phyloP scores from a whole-genome alignment of 2,329 filamentous ascomycete genomes.

The Erysiphe neolycopersici region DNA sequence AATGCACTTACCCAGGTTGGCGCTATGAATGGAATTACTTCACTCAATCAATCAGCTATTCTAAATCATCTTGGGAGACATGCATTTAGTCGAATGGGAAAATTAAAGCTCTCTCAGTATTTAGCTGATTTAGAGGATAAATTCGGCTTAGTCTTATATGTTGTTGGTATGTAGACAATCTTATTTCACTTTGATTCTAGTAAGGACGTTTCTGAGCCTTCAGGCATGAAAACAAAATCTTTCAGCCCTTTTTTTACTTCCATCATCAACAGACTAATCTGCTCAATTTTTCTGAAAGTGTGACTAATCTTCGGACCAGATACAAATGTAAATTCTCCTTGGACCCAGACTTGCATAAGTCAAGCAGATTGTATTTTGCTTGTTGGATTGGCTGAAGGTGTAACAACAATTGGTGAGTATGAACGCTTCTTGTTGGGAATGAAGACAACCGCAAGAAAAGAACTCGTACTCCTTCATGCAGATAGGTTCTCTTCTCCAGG shows the following conservation, averaged over 20 bases:
- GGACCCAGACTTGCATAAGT: conserved; percentile 93
- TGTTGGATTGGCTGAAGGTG: conserved; percentile 73
- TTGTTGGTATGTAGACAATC: conserved; percentile 36
- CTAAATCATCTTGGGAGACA: conserved; percentile 85
- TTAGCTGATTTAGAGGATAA: conserved; percentile 92
- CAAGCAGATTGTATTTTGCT: conserved; percentile 92
- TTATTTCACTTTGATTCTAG: too few species aligned
- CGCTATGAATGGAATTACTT: conserved; percentile 67
- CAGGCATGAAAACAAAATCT: too few species aligned
- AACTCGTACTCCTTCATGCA: conserved; percentile 66
- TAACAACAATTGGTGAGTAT: conserved; percentile 79
- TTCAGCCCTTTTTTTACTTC: too few species aligned
- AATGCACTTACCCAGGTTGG: conserved; percentile 76
- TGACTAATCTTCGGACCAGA: conserved; percentile 22
- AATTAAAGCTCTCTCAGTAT: conserved; percentile 84
- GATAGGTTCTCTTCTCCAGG: conserved; percentile 73
- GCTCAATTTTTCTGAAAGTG: too few species aligned
- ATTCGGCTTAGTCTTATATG: conserved; percentile 81
- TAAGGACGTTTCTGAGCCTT: too few species aligned
- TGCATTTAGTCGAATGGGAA: conserved; percentile 93
- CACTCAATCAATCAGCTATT: conserved; percentile 79
- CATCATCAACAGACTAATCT: too few species aligned
- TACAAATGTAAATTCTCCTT: conserved; percentile 87
- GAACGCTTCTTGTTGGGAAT: conserved; percentile 89
- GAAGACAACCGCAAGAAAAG: conserved; percentile 88